Percentiles rank a stretch among this genome's conserved stretches.
Conservation (phyloP, 148 eudicot genomes). For the Agrostemma githago region DNA sequence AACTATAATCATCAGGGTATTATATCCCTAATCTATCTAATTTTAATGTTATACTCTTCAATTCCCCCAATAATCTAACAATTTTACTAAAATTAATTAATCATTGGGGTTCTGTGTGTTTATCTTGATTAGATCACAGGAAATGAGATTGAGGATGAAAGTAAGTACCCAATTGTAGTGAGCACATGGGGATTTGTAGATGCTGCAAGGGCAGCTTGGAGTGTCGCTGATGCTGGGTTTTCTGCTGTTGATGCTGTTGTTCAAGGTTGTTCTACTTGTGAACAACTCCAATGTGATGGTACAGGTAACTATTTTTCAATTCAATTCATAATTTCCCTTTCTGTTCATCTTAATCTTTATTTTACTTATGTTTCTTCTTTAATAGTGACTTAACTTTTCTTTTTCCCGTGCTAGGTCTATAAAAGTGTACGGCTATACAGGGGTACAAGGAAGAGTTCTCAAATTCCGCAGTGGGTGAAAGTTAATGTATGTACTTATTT, state of each 20-base stretch:
- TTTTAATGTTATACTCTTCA: not conserved
- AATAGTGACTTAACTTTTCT: too few species aligned
- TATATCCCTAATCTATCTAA: not conserved
- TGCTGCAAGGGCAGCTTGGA: conserved; percentile 91
- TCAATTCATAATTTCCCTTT: not conserved
- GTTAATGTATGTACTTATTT: too few species aligned
- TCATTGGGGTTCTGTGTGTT: not conserved
- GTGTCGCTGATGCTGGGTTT: conserved; percentile 51
- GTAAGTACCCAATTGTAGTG: conserved; percentile 62
- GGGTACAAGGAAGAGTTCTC: too few species aligned
- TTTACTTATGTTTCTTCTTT: too few species aligned
- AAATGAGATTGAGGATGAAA: conserved; percentile 32
- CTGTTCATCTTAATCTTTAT: not conserved
- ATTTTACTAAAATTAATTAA: not conserved
- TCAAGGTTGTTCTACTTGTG: conserved; percentile 90
- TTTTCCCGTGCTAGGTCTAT: too few species aligned
- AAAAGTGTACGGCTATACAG: too few species aligned
- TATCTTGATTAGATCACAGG: conserved; percentile 52
- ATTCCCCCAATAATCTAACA: not conserved
- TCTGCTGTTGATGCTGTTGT: conserved; percentile 88
- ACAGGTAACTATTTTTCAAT: conserved; percentile 45
- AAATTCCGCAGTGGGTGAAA: too few species aligned
- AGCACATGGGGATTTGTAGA: conserved; percentile 93
- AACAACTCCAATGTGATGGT: conserved; percentile 80
- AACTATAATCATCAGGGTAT: conserved; percentile 15